Conservation (phyloP, 169 alveolate species). For the Cryptosporidium xiaoi region DNA sequence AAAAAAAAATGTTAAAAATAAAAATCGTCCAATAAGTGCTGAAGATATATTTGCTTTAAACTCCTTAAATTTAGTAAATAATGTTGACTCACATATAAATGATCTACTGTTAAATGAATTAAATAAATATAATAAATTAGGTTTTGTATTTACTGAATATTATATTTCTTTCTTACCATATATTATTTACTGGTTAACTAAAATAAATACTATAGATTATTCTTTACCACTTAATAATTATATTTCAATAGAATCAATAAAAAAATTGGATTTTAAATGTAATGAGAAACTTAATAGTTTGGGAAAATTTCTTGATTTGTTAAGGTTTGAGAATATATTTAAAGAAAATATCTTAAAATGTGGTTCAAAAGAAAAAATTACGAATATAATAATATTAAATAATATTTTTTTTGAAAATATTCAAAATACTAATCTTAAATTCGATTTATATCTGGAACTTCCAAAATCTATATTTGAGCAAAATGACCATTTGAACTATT, state of each 20-base stretch:
- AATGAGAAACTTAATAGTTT: no score
- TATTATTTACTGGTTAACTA: background rate
- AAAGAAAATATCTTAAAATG: background rate
- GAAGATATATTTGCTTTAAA: constrained; percentile 48
- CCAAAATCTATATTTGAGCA: constrained; percentile 12
- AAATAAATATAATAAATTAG: background rate
- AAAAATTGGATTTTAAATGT: background rate
- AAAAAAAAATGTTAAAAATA: constrained; percentile 8
- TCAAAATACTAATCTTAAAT: background rate
- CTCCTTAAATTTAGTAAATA: constrained; percentile 17
- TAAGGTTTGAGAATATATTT: constrained; percentile 12
- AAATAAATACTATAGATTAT: background rate
- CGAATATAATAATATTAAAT: background rate
- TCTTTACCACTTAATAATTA: background rate
- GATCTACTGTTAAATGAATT: background rate
- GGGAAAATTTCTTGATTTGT: constrained; percentile 1
- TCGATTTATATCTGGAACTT: constrained; percentile 22
- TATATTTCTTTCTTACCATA: constrained; percentile 23
- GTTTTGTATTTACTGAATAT: background rate
- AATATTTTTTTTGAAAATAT: background rate
- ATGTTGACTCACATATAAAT: constrained; percentile 17
- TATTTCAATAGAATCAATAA: background rate
- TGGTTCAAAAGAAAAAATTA: background rate
- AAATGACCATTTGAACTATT: constrained; percentile 34
- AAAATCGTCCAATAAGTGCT: constrained; percentile 22